phyloP scores from a whole-genome alignment of 2,329 filamentous ascomycete genomes.

The Epichloe aotearoae region DNA sequence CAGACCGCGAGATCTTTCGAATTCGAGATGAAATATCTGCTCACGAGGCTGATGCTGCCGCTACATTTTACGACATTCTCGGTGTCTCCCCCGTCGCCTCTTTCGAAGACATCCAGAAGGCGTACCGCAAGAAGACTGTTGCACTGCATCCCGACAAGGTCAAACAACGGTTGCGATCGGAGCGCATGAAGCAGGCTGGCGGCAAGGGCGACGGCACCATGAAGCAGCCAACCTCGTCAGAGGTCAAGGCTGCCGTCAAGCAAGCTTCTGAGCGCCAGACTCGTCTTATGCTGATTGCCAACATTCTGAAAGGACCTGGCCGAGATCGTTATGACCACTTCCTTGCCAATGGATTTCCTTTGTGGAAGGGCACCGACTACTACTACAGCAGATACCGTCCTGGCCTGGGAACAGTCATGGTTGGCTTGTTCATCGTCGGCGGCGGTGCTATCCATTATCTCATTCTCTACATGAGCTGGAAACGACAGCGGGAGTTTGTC shows the following conservation, averaged over 20 bases:
- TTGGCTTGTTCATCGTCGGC: slow-evolving; percentile 68
- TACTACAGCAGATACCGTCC: slow-evolving; percentile 93
- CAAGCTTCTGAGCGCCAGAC: slow-evolving; percentile 72
- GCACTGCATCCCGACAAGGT: slow-evolving; percentile 92
- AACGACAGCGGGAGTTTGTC: slow-evolving; percentile 81
- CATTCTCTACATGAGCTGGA: slow-evolving; percentile 74
- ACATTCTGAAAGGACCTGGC: slow-evolving; percentile 68
- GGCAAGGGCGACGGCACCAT: slow-evolving; percentile 41
- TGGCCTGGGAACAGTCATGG: slow-evolving; percentile 70
- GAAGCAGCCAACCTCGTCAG: slow-evolving; percentile 58
- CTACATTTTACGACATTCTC: slow-evolving; percentile 92
- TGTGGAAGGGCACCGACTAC: slow-evolving; percentile 95
- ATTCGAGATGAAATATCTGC: slow-evolving; percentile 74
- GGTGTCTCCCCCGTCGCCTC: slow-evolving; percentile 59
- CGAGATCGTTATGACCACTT: slow-evolving; percentile 93
- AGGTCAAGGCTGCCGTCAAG: slow-evolving; percentile 70
- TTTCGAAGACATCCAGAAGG: slow-evolving; percentile 83
- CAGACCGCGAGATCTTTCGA: slow-evolving; percentile 96
- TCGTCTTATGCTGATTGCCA: slow-evolving; percentile 69
- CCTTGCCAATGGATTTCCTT: slow-evolving; percentile 80
- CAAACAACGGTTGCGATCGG: slow-evolving; percentile 65
- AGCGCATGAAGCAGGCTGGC: slow-evolving; percentile 42
- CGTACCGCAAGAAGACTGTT: slow-evolving; percentile 78
- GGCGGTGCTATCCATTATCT: slow-evolving; percentile 83
- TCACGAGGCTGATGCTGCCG: slow-evolving; percentile 61